Base-by-base conservation (phyloP, 176 grass and related monocot genomes). In the Oryza brachyantha region DNA sequence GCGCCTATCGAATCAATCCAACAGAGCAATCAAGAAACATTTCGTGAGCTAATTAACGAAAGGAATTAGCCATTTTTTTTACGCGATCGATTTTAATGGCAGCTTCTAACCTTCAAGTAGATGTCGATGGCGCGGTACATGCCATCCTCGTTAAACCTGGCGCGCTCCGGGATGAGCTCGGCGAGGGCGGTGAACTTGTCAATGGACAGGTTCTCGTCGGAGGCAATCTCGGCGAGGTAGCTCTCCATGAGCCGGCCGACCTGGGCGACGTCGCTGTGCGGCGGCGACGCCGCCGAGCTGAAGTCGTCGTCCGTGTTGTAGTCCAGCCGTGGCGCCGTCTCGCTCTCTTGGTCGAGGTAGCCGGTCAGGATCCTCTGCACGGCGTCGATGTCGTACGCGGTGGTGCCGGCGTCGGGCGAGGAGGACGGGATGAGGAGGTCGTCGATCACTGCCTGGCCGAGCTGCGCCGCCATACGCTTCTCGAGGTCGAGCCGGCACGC, bases 111-210 rank as follows among this genome's bases (percentile, higher is more conserved):
- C 85, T 94, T 98, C 68, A 98, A 63, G 81, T 92, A 94, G 76
- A 98, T 98, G 69, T 98, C 90, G 17, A 98, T 92, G 60, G 95
- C 90, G 75, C 90, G 87, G 87, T 98, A 98, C 95, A 92, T 92
- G 72, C 90, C 95, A 58, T 98, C 95, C 74, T 94, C 92, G 35
- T 87, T 92, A 27, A 91, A 85, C 80, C 87, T 90, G 41, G 92
- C 70, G 65, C 85, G 90, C 76, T 92, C 87, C n/a, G 92, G 92
- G 43, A 98, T 84, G 65, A 92, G 72, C 46, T 92, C 92, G 21
- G 82, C 92, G 10, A 98, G 84, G 52, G 65, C 58, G 21, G 83
- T 73, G 84, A 98, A 98, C 65, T 81, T 94, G 54, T 84, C 89
- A 1, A 89, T 65, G 69, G 77, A 48, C 74, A 98, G 83, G 72